Base-by-base conservation (phyloP, 768 basidiomycete genomes). In the Mycena capillaripes region DNA sequence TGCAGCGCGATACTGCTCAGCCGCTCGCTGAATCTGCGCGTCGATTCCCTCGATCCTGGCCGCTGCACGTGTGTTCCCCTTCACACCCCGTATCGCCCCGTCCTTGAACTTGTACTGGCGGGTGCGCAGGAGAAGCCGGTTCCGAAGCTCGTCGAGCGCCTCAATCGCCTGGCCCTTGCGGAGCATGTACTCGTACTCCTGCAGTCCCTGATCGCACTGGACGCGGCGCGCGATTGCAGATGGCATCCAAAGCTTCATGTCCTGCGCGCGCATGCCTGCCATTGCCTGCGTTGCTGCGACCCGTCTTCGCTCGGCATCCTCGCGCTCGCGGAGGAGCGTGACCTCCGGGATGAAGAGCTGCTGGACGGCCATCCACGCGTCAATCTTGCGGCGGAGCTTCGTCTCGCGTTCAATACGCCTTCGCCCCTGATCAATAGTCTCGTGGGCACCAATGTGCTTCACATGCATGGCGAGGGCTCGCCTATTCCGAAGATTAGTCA, bases 41-140 rank as follows among this genome's bases (percentile, higher is more conserved):
- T 77, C 64, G 4, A 79, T 60, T 3, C 46, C 59, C 14, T 38
- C 42, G 4, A 80, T 76, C n/a, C 69, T 46, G 14, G 60, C 73
- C 1, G 71, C 46, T 0, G 79, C 78, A 16, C 75, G 66, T 0
- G 79, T 81, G 50, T 79, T 80, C 0, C 75, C 74, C 8, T 55
- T 63, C n/a, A n/a, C 38, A 79, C 78, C 4, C 79, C 78, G 2
- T 69, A 68, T n/a, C n/a, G n/a, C 11, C 2, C 57, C 66, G 55
- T 78, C 71, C 44, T 46, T 46, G 44, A 21, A 17, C 44, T 46
- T 46, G 44, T 46, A 46, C 7, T 14, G 17, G 12, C 23, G 11
- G 21, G 44, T 46, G 17, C 44, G 44, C 44, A 46, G 21, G 12
- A 46, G 44, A 8, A 46, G 44, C 44, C 21, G 12, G 2, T 17